phyloP scores from a whole-genome alignment of 208 protist species.

The Wallacemonas collosoma region DNA sequence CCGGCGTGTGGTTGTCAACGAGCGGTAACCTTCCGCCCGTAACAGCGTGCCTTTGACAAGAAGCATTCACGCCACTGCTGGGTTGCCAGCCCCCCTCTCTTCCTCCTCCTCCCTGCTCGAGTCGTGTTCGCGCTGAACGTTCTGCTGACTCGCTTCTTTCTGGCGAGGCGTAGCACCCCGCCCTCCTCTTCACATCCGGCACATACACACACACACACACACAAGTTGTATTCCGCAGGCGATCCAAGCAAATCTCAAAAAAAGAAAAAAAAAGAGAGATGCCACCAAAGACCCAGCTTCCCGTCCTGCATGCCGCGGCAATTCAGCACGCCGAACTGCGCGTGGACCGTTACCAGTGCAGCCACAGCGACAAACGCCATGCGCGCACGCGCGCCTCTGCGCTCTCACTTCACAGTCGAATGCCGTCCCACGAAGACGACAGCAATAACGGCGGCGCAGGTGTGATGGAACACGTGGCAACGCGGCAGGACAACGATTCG shows the following conservation, averaged over 20 bases:
- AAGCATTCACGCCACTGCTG: too few species aligned
- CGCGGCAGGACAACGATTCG: not conserved
- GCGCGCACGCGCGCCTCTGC: not conserved
- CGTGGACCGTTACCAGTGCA: not conserved
- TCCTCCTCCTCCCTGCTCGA: too few species aligned
- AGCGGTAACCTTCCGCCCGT: too few species aligned
- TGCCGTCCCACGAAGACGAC: not conserved
- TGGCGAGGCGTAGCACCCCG: not conserved
- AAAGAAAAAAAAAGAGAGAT: not conserved
- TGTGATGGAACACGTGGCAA: not conserved
- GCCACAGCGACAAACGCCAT: not conserved
- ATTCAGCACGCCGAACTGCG: conserved; percentile 17
- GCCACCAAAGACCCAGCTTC: not conserved
- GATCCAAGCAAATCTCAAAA: not conserved
- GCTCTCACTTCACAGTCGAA: not conserved
- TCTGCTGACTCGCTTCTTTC: too few species aligned
- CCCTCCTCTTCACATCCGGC: not conserved
- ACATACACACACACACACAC: conserved; percentile 5
- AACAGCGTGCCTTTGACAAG: too few species aligned
- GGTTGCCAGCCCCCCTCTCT: too few species aligned
- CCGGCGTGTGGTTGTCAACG: too few species aligned
- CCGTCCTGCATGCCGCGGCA: conserved; percentile 5
- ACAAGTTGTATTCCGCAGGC: not conserved
- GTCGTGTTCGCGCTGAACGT: too few species aligned
- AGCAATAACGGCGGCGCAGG: not conserved